Conservation (phyloP, 108 stramenopile species). For the Parmales sp. region DNA sequence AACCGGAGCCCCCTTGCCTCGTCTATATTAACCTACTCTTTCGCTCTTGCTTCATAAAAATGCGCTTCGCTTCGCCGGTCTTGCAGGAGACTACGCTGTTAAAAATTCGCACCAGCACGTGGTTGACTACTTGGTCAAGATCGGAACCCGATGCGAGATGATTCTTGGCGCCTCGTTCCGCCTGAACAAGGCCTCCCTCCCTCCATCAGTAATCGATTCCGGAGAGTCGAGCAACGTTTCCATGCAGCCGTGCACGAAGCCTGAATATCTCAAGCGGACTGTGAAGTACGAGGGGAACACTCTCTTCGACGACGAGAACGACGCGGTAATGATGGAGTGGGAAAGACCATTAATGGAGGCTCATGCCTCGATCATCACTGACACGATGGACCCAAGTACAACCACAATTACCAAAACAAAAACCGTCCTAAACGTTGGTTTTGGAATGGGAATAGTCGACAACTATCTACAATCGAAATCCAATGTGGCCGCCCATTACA, state of each 20-base stretch:
- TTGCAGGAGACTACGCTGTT: conserved; percentile 74
- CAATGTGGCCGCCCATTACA: conserved; percentile 39
- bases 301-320: conserved; percentile 61
- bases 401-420: conserved; percentile 18
- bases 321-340: conserved; percentile 97
- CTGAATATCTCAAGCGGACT: conserved; percentile 51
- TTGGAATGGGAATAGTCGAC: conserved; percentile 88
- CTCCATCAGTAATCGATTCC: neutral
- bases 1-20: neutral
- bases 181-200: conserved; percentile 10
- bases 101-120: conserved; percentile 59
- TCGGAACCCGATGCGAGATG: conserved; percentile 62
- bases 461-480: conserved; percentile 56
- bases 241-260: conserved; percentile 19
- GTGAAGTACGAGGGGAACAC: conserved; percentile 49
- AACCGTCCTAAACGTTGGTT: conserved; percentile 76
- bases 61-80: too few species aligned
- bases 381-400: too few species aligned
- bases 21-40: neutral
- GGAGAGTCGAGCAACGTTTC: neutral
- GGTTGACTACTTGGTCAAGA: conserved; percentile 67
- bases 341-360: conserved; percentile 81
- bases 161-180: conserved; percentile 61
- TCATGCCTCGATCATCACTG: conserved; percentile 68
- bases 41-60: too few species aligned